These are phyloP conservation scores for Canna indica DNA, from an alignment of 176 grass and related monocot genomes.

Conservation along the genomic window DNA sequence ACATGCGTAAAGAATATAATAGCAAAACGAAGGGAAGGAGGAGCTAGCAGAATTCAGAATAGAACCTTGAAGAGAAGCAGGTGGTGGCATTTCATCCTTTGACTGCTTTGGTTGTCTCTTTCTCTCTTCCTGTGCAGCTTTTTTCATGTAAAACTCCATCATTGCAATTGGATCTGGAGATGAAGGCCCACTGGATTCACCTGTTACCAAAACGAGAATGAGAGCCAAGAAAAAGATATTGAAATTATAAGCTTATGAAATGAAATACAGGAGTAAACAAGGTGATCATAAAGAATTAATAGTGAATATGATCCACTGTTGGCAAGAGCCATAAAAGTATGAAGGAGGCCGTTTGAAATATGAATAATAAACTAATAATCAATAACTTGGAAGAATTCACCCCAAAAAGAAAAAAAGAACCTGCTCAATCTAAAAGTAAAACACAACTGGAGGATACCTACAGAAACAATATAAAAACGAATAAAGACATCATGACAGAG, in stretches of 20 bases:
- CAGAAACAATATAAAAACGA: too few relatives aligned
- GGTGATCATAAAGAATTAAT: neutral
- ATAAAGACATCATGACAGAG: too few relatives aligned
- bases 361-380: neutral
- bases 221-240: neutral
- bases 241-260: too few relatives aligned
- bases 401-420: neutral
- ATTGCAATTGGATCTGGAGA: conserved; percentile 66
- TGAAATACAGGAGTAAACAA: too few relatives aligned
- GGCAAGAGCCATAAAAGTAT: neutral
- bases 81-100: conserved; percentile 98
- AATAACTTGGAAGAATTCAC: neutral
- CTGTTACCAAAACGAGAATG: conserved; percentile 17
- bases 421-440: too few relatives aligned
- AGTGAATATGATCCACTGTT: neutral
- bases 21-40: neutral
- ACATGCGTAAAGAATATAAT: conserved; percentile 5
- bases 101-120: conserved; percentile 54
- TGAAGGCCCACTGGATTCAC: conserved; percentile 29
- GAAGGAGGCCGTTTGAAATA: neutral
- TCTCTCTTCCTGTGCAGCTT: conserved; percentile 79
- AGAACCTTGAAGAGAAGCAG: conserved; percentile 80
- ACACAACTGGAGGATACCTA: too few relatives aligned
- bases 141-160: conserved; percentile 98
- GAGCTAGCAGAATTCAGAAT: neutral